Evolutionary conservation across 2,329 filamentous ascomycete species (phyloP), one percentile per base, ranked within the genome.

Genomic region (Calonectria naviculata): DNA sequence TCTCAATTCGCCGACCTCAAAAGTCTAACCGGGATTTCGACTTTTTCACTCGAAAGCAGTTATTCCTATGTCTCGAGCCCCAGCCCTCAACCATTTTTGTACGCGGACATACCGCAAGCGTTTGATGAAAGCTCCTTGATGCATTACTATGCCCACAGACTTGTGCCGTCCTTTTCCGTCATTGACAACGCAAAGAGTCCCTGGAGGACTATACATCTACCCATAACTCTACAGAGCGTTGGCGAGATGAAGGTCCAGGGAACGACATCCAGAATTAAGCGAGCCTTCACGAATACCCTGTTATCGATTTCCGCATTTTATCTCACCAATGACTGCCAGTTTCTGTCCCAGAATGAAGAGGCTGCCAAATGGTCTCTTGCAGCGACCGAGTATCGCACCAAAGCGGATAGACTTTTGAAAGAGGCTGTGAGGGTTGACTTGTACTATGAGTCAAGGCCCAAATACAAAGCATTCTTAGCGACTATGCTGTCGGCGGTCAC

Each of bases 401-500:
- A 72, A 10, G 76, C 76, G 0, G 76, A 78, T 12, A 58, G 65
- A 13, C 49, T 78, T 1, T 56, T 79, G 4, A 79, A 79, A 17
- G 44, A 76, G 5, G 68, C 73, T 1, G 75, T 79, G 0, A 70
- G 76, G 46, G 65, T 61, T 15, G 71, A 75, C 42, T 49, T 76
- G 0, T 66, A 73, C n/a, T 38, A 66, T 0, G 21, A 61, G 1
- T 61, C 60, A 5, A 54, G 29, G n/a, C 76, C 77, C 5, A 79
- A 76, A 31, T 79, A 79, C 29, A 79, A 79, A n/a, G 78, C 78
- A 17, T 76, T 77, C 15, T 61, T 79, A 1, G 78, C 77, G 0
- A 78, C 77, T 2, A 79, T 79, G 76, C 5, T 79, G 28, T 79
- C 76, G 1, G 79, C 79, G 78, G 76, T 79, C 7, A 73, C 74